Conservation (phyloP, 805 yeast genomes). For the Ogataea kodamae region DNA sequence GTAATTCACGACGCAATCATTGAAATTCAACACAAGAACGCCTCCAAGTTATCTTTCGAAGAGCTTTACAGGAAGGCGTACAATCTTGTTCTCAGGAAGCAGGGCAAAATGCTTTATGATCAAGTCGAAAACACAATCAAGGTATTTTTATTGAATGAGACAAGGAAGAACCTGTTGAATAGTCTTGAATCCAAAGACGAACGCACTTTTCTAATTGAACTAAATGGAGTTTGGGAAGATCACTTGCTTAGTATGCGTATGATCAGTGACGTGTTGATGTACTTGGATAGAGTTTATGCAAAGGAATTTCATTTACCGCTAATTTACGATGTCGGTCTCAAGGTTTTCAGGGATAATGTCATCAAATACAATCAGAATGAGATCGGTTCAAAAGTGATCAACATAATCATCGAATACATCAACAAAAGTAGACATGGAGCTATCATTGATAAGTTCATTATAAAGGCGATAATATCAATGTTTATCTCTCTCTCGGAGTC, state of each 20-base stretch:
- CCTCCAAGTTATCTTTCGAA: conserved; percentile 74
- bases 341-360: conserved; percentile 58
- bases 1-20: conserved; percentile 61
- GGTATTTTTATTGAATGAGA: conserved; percentile 39
- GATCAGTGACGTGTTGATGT: conserved; percentile 81
- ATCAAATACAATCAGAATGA: conserved; percentile 46
- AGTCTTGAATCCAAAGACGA: conserved; percentile 17
- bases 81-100: conserved; percentile 65
- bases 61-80: conserved; percentile 78
- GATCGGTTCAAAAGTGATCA: conserved; percentile 50
- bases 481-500: conserved; percentile 58
- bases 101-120: conserved; percentile 62
- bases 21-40: conserved; percentile 69
- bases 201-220: conserved; percentile 30
- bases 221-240: conserved; percentile 60
- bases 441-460: conserved; percentile 52
- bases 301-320: conserved; percentile 59
- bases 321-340: conserved; percentile 71
- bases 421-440: conserved; percentile 52
- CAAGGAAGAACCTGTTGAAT: conserved; percentile 18
- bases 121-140: conserved; percentile 50
- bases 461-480: conserved; percentile 65
- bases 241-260: conserved; percentile 70
- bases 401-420: conserved; percentile 52
- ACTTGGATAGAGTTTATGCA: conserved; percentile 80